Evolutionary conservation across 176 grass and related monocot species (phyloP), one percentile per base, ranked within the genome.

Genomic region (Hordeum marinum): DNA sequence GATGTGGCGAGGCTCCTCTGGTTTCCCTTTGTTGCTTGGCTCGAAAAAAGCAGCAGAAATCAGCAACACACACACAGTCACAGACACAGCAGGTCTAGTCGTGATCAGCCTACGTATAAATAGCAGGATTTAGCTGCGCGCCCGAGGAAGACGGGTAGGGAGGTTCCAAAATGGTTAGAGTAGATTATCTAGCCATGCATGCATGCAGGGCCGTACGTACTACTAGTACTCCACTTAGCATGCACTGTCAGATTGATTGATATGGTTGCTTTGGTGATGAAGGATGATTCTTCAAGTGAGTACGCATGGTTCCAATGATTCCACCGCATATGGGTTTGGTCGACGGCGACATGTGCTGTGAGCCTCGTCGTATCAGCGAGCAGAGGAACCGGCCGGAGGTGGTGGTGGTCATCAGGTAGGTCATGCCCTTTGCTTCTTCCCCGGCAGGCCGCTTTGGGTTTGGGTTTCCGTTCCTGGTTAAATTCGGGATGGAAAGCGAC

Each of bases 41-140:
- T 84, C 80, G 63, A 90, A 87, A 90, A 57, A 84, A 83, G 42
- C 63, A 81, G 54, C 29, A 35, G n/a, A 68, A 32, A 80, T 83
- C 59, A 83, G 60, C n/a, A n/a, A n/a, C n/a, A n/a, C n/a, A n/a
- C n/a, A n/a, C n/a, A n/a, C n/a, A n/a, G n/a, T n/a, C n/a, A n/a
- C n/a, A n/a, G n/a, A 54, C 17, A 7, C 52, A 55, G 61, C 45
- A 62, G 61, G 77, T 89, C 69, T 52, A 75, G 80, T 90, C 85
- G 75, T 87, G 89, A 90, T 90, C 88, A 45, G 7, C 60, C 59
- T 34, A 35, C 36, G 37, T 6, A 57, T 27, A 76, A 11, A 46
- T 10, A 21, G 25, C 25, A 59, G 73, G 62, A 83, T 43, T 52
- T 18, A 18, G 48, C 15, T 52, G 15, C 48, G 15, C 15, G 48